phyloP scores from a whole-genome alignment of 768 basidiomycete genomes.

The Trametes gibbosa region DNA sequence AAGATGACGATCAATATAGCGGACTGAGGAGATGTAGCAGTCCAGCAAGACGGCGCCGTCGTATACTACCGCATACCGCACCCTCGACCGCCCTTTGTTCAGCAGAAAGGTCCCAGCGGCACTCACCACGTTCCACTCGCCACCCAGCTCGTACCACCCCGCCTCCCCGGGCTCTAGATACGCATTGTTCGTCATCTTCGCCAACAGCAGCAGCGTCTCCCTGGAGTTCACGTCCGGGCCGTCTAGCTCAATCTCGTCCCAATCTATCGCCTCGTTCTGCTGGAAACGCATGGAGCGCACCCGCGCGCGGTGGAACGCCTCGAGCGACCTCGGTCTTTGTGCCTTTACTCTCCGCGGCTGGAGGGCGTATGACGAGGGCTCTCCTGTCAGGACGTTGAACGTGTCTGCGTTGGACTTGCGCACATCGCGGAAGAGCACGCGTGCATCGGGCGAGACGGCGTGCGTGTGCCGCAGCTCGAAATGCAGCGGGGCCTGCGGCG shows the following conservation, averaged over 20 bases:
- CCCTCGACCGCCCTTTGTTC: not conserved
- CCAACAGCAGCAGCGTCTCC: slow-evolving; percentile 74
- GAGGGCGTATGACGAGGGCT: slow-evolving; percentile 38
- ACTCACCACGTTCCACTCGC: slow-evolving; percentile 59
- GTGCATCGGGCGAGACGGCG: slow-evolving; percentile 53
- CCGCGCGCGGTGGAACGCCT: slow-evolving; percentile 39
- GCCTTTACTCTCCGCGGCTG: slow-evolving; percentile 39
- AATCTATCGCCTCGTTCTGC: slow-evolving; percentile 46
- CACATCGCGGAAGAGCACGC: slow-evolving; percentile 59
- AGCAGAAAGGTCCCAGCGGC: not conserved
- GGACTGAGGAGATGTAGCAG: not conserved
- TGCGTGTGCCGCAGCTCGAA: slow-evolving; percentile 71
- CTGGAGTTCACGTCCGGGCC: slow-evolving; percentile 78
- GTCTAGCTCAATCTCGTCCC: slow-evolving; percentile 73
- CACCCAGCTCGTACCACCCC: slow-evolving; percentile 76
- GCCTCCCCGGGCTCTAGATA: slow-evolving; percentile 62
- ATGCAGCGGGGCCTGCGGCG: slow-evolving; percentile 31
- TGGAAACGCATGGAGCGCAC: slow-evolving; percentile 28
- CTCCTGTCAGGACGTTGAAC: slow-evolving; percentile 4
- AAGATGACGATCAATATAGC: not conserved
- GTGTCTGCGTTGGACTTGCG: slow-evolving; percentile 15
- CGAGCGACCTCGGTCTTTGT: slow-evolving; percentile 47
- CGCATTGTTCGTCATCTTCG: slow-evolving; percentile 95
- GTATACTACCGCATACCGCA: not conserved
- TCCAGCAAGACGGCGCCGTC: no score